A percentile compares a stretch with the other conserved stretches of the same genome.
These are phyloP conservation scores for Phytophthora fragariaefolia DNA, from an alignment of 352 stramenopile genomes.

Conservation along the genomic window DNA sequence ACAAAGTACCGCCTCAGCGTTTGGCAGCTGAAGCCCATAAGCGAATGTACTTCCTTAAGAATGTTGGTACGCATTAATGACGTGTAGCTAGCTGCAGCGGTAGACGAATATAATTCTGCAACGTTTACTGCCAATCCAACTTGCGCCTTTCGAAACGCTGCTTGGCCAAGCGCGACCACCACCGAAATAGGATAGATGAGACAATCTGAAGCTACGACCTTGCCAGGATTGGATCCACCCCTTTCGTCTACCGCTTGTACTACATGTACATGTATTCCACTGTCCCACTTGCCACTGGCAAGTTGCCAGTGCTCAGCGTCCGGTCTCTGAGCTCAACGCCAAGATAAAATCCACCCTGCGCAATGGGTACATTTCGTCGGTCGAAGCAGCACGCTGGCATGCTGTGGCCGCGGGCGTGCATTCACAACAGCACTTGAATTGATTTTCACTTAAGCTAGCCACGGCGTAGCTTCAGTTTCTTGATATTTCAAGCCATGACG, in stretches of 20 bases:
- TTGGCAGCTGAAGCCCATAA: slow-evolving; percentile 38
- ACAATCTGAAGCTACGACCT: slow-evolving; percentile 30
- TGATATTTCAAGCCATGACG: slow-evolving; percentile 40
- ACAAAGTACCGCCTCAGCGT: slow-evolving; percentile 5
- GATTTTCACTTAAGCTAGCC: slow-evolving; percentile 8
- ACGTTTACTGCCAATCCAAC: too few species aligned
- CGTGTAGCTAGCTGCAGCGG: slow-evolving; percentile 8
- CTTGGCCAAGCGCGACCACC: slow-evolving; percentile 5
- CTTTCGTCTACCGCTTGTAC: slow-evolving; percentile 21
- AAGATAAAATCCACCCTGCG: slow-evolving; percentile 26
- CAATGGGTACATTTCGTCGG: slow-evolving; percentile 26
- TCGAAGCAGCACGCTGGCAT: background rate
- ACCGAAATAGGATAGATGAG: slow-evolving; percentile 35
- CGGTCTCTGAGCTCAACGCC: background rate
- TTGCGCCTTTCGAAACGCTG: too few species aligned
- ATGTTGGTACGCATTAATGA: slow-evolving; percentile 32
- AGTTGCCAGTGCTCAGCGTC: background rate
- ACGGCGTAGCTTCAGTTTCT: slow-evolving; percentile 29
- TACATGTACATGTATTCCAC: background rate
- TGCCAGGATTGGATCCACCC: slow-evolving; percentile 2
- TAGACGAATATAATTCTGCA: slow-evolving; percentile 8
- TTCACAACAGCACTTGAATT: slow-evolving; percentile 15
- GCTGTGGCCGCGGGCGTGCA: background rate
- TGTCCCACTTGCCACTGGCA: too few species aligned
- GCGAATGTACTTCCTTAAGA: slow-evolving; percentile 42